Evolutionary conservation across 768 basidiomycete genomes (phyloP).

Genomic region (Sarcodon sp.): DNA sequence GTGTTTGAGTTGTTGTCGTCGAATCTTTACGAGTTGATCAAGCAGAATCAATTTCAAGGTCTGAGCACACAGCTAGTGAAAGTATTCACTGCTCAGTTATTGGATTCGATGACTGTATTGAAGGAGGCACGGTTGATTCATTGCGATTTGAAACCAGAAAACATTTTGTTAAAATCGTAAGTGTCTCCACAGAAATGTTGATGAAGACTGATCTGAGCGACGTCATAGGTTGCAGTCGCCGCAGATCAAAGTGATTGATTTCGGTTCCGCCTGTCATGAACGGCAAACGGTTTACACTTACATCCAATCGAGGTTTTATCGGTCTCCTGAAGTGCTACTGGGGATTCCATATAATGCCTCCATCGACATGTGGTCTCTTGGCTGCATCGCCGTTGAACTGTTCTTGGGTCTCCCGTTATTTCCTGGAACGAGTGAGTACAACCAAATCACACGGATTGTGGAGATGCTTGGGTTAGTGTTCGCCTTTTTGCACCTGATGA

Average conservation of each 20-base stretch:
- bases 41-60: slow-evolving; percentile 99
- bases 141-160: slow-evolving; percentile 98
- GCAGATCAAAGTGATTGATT: slow-evolving; percentile 98
- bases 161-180: slow-evolving; percentile 92
- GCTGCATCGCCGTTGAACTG: slow-evolving; percentile 96
- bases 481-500: not conserved
- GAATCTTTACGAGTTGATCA: slow-evolving; percentile 98
- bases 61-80: slow-evolving; percentile 94
- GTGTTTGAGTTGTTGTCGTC: slow-evolving; percentile 96
- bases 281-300: slow-evolving; percentile 99
- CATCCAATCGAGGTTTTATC: slow-evolving; percentile 98
- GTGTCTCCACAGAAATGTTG: slow-evolving; percentile 15
- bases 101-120: slow-evolving; percentile 85
- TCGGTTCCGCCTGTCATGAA: slow-evolving; percentile 97
- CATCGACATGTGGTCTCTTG: slow-evolving; percentile 99
- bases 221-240: slow-evolving; percentile 76
- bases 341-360: slow-evolving; percentile 89
- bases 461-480: slow-evolving; percentile 91
- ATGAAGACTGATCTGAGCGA: not conserved
- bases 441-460: slow-evolving; percentile 91
- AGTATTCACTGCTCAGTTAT: slow-evolving; percentile 92
- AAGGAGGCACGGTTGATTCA: slow-evolving; percentile 96
- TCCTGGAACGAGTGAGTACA: slow-evolving; percentile 98
- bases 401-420: slow-evolving; percentile 95
- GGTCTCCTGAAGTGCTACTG: slow-evolving; percentile 92